These are phyloP conservation scores for Mucor piriformis DNA, from an alignment of 371 early-diverging fungal species.

Conservation along the genomic window DNA sequence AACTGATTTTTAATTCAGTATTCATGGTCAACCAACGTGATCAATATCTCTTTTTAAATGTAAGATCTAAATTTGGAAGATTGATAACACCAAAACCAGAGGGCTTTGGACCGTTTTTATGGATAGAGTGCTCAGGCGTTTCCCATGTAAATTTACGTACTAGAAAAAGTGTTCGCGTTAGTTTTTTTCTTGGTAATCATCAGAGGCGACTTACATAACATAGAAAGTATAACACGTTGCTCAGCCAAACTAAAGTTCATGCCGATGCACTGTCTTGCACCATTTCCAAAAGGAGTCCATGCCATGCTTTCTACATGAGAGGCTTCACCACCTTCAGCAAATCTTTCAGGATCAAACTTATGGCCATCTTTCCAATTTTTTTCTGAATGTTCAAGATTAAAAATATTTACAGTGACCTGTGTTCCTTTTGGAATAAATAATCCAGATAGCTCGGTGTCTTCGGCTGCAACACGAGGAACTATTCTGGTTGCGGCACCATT, in stretches of 20 bases:
- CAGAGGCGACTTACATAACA: slow-evolving; percentile 40
- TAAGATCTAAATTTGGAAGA: background rate
- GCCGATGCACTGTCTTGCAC: slow-evolving; percentile 40
- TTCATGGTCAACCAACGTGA: no score
- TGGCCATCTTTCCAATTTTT: slow-evolving; percentile 23
- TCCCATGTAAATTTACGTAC: slow-evolving; percentile 7
- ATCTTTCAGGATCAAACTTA: slow-evolving; percentile 17
- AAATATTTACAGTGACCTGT: slow-evolving; percentile 41
- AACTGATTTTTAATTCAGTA: no score
- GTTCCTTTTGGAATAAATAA: slow-evolving; percentile 53
- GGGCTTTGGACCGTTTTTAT: background rate
- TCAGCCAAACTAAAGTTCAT: slow-evolving; percentile 53
- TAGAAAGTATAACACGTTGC: slow-evolving; percentile 45
- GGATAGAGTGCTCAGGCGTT: slow-evolving; percentile 1
- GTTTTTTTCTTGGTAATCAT: no score
- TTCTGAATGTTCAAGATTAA: slow-evolving; percentile 34
- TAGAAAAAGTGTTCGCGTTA: background rate
- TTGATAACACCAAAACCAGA: background rate
- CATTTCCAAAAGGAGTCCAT: slow-evolving; percentile 41
- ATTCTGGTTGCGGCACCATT: slow-evolving; percentile 8
- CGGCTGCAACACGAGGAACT: slow-evolving; percentile 23
- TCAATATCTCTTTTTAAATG: slow-evolving; percentile 1
- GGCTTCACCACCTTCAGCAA: background rate
- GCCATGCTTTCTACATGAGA: slow-evolving; percentile 8
- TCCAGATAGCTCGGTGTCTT: slow-evolving; percentile 44